Base-by-base conservation (phyloP, 306 rosid genomes). In the Astragalus glycyphyllos region DNA sequence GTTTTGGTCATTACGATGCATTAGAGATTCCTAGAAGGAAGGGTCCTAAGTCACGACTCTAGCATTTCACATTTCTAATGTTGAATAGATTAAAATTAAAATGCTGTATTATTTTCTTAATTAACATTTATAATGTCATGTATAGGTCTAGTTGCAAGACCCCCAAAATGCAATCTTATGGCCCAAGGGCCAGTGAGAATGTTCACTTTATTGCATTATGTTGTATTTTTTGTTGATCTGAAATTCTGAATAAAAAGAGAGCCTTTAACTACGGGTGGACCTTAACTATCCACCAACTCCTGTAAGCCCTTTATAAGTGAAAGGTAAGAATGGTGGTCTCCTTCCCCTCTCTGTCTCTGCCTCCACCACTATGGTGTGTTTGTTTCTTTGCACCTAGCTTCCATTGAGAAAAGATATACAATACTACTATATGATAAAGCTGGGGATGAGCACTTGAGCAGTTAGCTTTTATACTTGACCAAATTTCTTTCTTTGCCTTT, bases 1-100 rank as follows among this genome's bases (percentile, higher is more conserved):
- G 96, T 34, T 94, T 80, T 89, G 95, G 97, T 78, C 98, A 94
- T 65, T 90, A 94, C 59, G 98, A 94, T 69, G 95, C 98, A 8
- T 68, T 90, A 74, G 87, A 83, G 61, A 82, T 90, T 66, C 95
- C 88, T 29, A 74, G 68, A 77, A 82, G 72, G 63, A 76, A 71
- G 69, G 82, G 78, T 55, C 73, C 51, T 57, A 81, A 68, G 65
- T 81, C 90, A 51, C 68, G 81, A 57, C 86, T 93, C 13, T 90
- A 88, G 74, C 64, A 63, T 55, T 46, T 73, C 44, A 71, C 16
- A 44, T 71, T 55, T 60, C 42, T 56, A 62, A 34, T 40, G 26
- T 32, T 32, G 11, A 53, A 74, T 56, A 60, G 46, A 75, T 47
- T 62, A 47, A 41, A 40, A 42, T 8, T 7, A 8, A 7, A 7